These are phyloP conservation scores for Botrytis sinoallii DNA, from an alignment of 2,329 filamentous ascomycete genomes.

Conservation along the genomic window DNA sequence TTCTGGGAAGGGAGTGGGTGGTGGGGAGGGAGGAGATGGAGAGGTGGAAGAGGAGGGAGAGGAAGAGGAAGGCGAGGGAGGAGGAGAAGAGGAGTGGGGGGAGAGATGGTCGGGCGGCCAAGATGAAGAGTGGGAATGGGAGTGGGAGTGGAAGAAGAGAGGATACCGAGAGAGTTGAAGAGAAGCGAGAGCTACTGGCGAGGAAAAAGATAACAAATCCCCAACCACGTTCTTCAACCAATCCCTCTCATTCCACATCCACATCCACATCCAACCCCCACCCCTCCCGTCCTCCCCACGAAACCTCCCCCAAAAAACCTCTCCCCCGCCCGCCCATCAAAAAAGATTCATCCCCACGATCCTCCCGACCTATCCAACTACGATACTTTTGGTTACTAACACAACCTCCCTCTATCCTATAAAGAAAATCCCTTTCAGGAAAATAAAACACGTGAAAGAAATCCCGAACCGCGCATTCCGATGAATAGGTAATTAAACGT, in stretches of 20 bases:
- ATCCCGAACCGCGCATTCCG: not conserved
- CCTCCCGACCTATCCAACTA: slow-evolving; percentile 1
- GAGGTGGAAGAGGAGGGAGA: slow-evolving; percentile 21
- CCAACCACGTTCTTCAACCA: not conserved
- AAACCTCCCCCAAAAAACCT: not conserved
- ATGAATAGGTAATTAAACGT: not conserved
- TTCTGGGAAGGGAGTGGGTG: slow-evolving; percentile 55
- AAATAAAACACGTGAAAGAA: not conserved
- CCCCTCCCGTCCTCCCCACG: not conserved
- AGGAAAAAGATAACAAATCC: not conserved
- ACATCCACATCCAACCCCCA: not conserved
- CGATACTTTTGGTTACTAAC: not conserved
- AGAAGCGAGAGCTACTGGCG: too few relatives aligned
- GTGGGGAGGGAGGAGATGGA: slow-evolving; percentile 44
- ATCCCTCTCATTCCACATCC: not conserved
- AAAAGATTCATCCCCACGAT: not conserved
- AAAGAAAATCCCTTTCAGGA: not conserved
- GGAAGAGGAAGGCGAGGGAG: slow-evolving; percentile 32
- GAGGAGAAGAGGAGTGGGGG: not conserved
- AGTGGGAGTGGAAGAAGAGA: not conserved
- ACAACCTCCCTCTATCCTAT: rapidly evolving
- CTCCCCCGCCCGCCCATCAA: not conserved
- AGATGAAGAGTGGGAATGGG: not conserved
- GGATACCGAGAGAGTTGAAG: not conserved
- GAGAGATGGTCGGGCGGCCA: not conserved